phyloP scores from a whole-genome alignment of 345 rosid genomes.

The Populus deltoides region DNA sequence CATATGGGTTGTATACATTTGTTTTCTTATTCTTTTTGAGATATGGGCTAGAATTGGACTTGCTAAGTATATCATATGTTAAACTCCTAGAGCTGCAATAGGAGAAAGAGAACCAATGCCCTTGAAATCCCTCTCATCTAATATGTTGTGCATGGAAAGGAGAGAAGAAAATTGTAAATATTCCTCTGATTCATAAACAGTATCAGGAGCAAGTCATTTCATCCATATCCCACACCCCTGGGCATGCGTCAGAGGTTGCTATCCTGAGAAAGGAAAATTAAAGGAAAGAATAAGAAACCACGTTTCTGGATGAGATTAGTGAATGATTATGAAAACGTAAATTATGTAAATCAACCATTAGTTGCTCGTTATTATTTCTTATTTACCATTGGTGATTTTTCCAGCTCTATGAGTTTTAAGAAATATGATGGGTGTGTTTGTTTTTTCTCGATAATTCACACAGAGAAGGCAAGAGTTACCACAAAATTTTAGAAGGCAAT shows the following conservation, averaged over 20 bases:
- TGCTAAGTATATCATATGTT: background rate
- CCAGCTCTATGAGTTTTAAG: background rate
- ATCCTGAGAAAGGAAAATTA: background rate
- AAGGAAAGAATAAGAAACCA: background rate
- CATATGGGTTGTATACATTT: background rate
- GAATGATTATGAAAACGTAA: background rate
- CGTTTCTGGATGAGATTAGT: background rate
- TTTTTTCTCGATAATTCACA: constrained; percentile 28
- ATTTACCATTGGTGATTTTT: background rate
- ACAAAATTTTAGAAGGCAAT: constrained; percentile 63
- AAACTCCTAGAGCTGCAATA: background rate
- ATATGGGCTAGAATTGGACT: background rate
- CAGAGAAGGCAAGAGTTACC: constrained; percentile 76
- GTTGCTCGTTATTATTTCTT: background rate
- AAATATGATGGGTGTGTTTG: background rate
- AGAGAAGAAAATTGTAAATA: background rate
- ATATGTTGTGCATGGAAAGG: background rate
- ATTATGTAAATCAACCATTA: background rate
- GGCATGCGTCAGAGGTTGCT: background rate
- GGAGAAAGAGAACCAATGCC: background rate
- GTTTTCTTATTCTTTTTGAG: background rate
- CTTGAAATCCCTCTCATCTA: background rate
- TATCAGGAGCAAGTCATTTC: background rate
- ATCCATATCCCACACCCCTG: background rate
- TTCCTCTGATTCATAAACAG: background rate